Percentiles rank a stretch among this genome's conserved stretches.
Conservation (phyloP, 2,329 filamentous ascomycete species). For the Colletotrichum echinochloae region DNA sequence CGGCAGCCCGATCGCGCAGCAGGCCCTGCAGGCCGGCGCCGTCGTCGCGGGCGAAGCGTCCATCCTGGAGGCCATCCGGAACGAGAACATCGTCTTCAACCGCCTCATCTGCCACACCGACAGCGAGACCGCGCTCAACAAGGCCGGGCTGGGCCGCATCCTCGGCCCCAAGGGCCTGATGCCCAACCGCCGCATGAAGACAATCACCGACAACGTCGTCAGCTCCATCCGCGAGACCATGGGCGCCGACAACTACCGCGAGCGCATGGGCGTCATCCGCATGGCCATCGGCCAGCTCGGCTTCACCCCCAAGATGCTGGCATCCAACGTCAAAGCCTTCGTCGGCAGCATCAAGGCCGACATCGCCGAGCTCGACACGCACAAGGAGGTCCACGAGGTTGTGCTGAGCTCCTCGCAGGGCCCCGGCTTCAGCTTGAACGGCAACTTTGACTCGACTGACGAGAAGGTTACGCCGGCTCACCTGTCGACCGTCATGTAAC, state of each 20-base stretch:
- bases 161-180: constrained; percentile 92
- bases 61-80: constrained; percentile 81
- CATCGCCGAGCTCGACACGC: constrained; percentile 65
- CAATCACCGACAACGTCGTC: constrained; percentile 84
- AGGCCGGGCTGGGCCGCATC: constrained; percentile 82
- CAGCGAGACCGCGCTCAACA: constrained; percentile 81
- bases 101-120: constrained; percentile 86
- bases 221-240: constrained; percentile 83
- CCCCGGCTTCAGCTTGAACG: constrained; percentile 88
- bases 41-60: constrained; percentile 86
- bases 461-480: constrained; percentile 66
- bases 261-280: constrained; percentile 84
- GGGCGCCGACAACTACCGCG: constrained; percentile 87
- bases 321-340: constrained; percentile 84
- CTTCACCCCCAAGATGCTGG: constrained; percentile 88
- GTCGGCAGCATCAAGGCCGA: constrained; percentile 80
- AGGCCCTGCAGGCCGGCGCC: constrained; percentile 83
- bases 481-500: constrained; percentile 67
- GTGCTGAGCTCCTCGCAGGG: constrained; percentile 89
- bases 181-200: constrained; percentile 89
- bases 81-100: constrained; percentile 87
- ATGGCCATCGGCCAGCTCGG: constrained; percentile 92
- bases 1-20: constrained; percentile 77
- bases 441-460: constrained; percentile 75
- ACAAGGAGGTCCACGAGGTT: constrained; percentile 66